Evolutionary conservation across 2,329 filamentous ascomycete genomes (phyloP).

Genomic region (Sporothrix schenckii): DNA sequence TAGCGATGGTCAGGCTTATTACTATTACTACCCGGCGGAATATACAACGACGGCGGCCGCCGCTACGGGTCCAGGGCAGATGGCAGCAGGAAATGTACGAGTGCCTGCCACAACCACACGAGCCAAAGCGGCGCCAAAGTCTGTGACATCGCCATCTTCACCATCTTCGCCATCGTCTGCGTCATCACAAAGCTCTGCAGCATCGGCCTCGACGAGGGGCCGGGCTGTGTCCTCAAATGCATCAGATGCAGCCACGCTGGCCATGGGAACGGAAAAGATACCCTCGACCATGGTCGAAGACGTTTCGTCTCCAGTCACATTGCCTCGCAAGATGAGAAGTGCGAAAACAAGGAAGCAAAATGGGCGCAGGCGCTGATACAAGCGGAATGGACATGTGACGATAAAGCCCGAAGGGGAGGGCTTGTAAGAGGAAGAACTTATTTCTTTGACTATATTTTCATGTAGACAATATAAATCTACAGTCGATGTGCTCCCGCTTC

Average conservation of each 20-base stretch:
- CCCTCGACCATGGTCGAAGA: neutral
- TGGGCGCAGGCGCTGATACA: neutral
- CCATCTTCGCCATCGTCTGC: neutral
- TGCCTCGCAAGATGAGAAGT: conserved; percentile 19
- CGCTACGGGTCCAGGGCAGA: neutral
- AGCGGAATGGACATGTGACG: no score
- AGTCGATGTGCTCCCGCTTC: no score
- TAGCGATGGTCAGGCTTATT: conserved; percentile 2
- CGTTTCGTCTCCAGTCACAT: neutral
- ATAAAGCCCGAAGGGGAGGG: no score
- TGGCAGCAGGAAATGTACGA: neutral
- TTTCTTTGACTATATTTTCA: no score
- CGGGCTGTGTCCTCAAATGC: neutral
- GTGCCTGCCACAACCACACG: neutral
- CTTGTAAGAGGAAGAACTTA: no score
- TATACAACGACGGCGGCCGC: conserved; percentile 1
- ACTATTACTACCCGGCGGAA: conserved; percentile 16
- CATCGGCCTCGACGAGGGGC: neutral
- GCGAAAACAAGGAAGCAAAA: conserved; percentile 14
- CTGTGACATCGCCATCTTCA: neutral
- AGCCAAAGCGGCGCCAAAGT: neutral
- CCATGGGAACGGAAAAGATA: neutral
- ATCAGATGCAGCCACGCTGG: conserved; percentile 23
- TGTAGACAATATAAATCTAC: no score
- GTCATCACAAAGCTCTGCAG: neutral